Evolutionary conservation across 345 rosid genomes (phyloP).

Genomic region (Hibiscus trionum): DNA sequence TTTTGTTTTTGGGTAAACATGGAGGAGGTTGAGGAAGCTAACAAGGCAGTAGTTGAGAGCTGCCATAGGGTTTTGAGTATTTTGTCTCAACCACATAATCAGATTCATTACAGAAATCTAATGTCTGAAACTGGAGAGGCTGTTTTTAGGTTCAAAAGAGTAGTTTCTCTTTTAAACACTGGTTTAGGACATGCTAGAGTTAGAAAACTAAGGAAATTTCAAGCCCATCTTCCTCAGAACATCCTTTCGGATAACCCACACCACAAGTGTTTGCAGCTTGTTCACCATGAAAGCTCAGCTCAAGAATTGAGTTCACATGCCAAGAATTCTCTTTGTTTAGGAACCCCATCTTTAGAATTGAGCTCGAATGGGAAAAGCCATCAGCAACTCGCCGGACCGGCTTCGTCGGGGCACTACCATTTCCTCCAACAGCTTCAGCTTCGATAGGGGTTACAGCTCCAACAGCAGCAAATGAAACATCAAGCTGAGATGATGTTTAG

Average conservation of each 20-base stretch:
- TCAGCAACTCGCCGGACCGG: conserved; percentile 39
- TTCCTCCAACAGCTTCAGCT: conserved; percentile 30
- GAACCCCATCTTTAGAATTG: conserved; percentile 43
- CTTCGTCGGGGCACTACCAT: conserved; percentile 33
- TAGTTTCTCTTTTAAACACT: conserved; percentile 54
- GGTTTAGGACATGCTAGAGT: conserved; percentile 93
- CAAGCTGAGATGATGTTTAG: conserved; percentile 73
- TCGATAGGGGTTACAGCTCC: conserved; percentile 45
- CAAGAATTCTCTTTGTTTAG: conserved; percentile 44
- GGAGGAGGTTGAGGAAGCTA: conserved; percentile 92
- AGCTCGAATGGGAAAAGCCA: conserved; percentile 51
- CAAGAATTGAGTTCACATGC: conserved; percentile 49
- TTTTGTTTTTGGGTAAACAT: conserved; percentile 25
- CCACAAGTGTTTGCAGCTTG: conserved; percentile 30
- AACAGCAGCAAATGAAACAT: conserved; percentile 48
- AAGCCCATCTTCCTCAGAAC: conserved; percentile 40
- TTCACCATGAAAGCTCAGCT: conserved; percentile 25
- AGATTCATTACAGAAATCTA: conserved; percentile 46
- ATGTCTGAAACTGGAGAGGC: conserved; percentile 77
- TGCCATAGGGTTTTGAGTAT: conserved; percentile 68
- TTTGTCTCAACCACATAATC: conserved; percentile 53
- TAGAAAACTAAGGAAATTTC: conserved; percentile 53
- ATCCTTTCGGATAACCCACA: conserved; percentile 49
- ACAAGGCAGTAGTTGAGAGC: conserved; percentile 76
- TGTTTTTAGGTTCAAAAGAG: conserved; percentile 80